Percentiles rank a stretch among this genome's conserved stretches.
phyloP scores from a whole-genome alignment of 2,329 filamentous ascomycete species.

The Bimuria novae-zelandiae region DNA sequence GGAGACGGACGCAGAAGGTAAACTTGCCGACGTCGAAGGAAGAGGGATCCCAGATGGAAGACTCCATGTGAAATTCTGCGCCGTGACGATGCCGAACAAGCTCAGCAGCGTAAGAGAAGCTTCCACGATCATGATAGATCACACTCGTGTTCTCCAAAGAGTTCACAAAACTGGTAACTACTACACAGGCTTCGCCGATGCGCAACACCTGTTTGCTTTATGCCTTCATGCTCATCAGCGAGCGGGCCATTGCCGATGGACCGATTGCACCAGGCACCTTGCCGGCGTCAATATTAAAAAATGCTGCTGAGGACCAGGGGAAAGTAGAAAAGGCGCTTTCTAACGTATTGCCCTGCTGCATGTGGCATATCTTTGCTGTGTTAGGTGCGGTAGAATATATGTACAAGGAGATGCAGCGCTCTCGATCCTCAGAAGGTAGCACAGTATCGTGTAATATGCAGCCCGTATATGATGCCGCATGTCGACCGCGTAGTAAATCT shows the following conservation, averaged over 20 bases:
- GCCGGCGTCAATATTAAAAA: no score
- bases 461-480: not conserved
- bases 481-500: no score
- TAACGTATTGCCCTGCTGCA: not conserved
- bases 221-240: not conserved
- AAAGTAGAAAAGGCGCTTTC: not conserved
- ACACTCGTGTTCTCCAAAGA: not conserved
- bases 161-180: not conserved
- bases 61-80: constrained; percentile 4
- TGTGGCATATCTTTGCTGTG: not conserved
- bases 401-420: not conserved
- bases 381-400: constrained; percentile 5
- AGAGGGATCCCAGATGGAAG: constrained; percentile 4
- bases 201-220: not conserved
- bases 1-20: not conserved
- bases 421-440: constrained; percentile 1
- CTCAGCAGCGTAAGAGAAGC: not conserved
- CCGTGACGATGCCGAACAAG: not conserved
- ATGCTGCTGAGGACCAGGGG: not conserved
- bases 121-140: not conserved
- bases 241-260: not conserved
- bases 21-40: not conserved
- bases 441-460: not conserved
- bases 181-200: not conserved
- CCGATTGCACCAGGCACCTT: not conserved